Conservation (phyloP, 2,329 filamentous ascomycete genomes). For the Epicoccum sorghinum region DNA sequence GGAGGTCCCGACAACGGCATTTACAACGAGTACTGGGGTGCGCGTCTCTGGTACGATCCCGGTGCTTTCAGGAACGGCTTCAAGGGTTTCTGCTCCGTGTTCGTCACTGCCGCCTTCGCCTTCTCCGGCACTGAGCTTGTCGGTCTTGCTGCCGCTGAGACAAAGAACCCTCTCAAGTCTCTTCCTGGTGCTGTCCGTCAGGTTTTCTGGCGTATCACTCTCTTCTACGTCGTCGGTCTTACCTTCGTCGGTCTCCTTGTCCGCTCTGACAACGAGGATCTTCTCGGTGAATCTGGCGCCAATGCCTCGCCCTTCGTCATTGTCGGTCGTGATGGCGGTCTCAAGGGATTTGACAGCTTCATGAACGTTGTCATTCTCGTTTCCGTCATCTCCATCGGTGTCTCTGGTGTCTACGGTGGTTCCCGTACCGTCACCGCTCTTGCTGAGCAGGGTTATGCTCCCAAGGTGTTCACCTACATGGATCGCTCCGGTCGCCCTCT, state of each 20-base stretch:
- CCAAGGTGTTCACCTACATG: slow-evolving; percentile 77
- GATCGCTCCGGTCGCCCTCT: slow-evolving; percentile 83
- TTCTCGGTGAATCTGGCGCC: slow-evolving; percentile 46
- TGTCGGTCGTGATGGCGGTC: slow-evolving; percentile 65
- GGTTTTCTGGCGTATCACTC: slow-evolving; percentile 55
- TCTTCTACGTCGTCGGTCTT: slow-evolving; percentile 54
- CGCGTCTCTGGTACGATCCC: slow-evolving; percentile 64
- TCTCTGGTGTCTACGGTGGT: slow-evolving; percentile 63
- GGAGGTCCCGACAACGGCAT: slow-evolving; percentile 58
- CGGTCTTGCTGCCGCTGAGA: slow-evolving; percentile 65
- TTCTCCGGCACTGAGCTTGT: slow-evolving; percentile 68
- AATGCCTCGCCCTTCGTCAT: slow-evolving; percentile 70
- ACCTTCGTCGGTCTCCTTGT: slow-evolving; percentile 54
- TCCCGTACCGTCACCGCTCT: slow-evolving; percentile 64
- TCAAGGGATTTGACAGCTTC: slow-evolving; percentile 65
- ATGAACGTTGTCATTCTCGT: slow-evolving; percentile 72
- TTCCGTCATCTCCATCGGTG: slow-evolving; percentile 65
- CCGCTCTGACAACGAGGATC: slow-evolving; percentile 35
- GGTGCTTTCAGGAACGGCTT: slow-evolving; percentile 63
- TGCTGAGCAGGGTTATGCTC: slow-evolving; percentile 68
- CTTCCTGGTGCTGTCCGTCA: slow-evolving; percentile 54
- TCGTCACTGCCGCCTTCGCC: slow-evolving; percentile 68
- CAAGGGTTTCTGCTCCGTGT: slow-evolving; percentile 68
- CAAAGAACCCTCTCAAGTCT: slow-evolving; percentile 60
- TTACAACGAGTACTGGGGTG: slow-evolving; percentile 62